These are phyloP conservation scores for Ziziphus jujuba DNA, from an alignment of 306 rosid genomes.

Conservation along the genomic window DNA sequence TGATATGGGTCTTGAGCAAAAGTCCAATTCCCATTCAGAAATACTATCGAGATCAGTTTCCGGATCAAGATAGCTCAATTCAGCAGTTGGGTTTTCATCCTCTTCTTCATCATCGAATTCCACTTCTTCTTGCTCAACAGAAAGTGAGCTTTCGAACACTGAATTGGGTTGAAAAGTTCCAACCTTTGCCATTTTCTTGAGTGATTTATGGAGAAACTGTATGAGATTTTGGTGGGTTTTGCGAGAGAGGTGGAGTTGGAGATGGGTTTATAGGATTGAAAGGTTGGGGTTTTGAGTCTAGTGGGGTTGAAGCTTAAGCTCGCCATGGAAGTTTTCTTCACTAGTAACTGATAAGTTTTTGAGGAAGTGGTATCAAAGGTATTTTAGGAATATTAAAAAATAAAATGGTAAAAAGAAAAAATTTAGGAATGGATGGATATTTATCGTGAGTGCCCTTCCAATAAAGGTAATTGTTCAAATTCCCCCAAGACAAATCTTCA, in stretches of 20 bases:
- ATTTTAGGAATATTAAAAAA: no score
- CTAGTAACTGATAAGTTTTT: background rate
- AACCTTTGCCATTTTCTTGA: constrained; percentile 26
- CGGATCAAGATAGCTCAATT: constrained; percentile 67
- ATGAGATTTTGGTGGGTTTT: constrained; percentile 40
- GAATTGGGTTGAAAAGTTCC: constrained; percentile 43
- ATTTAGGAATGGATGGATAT: no score
- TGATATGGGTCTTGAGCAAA: constrained; percentile 90
- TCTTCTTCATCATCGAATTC: constrained; percentile 28
- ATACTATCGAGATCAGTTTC: constrained; percentile 58
- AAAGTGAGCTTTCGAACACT: constrained; percentile 61
- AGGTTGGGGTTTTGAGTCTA: constrained; percentile 50
- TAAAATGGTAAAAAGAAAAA: no score
- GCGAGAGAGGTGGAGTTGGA: constrained; percentile 25
- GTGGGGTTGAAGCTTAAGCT: constrained; percentile 70
- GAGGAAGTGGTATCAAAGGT: constrained; percentile 23
- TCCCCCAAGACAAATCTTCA: no score
- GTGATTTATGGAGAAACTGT: constrained; percentile 13
- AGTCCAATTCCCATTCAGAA: constrained; percentile 88
- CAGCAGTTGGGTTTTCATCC: constrained; percentile 73
- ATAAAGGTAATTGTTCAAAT: no score
- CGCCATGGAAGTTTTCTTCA: constrained; percentile 55
- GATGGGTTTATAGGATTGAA: constrained; percentile 36
- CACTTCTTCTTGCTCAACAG: constrained; percentile 44
- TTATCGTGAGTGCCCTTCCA: no score